Evolutionary conservation across 257 asterid genomes (phyloP).

Genomic region (Plantago major): DNA sequence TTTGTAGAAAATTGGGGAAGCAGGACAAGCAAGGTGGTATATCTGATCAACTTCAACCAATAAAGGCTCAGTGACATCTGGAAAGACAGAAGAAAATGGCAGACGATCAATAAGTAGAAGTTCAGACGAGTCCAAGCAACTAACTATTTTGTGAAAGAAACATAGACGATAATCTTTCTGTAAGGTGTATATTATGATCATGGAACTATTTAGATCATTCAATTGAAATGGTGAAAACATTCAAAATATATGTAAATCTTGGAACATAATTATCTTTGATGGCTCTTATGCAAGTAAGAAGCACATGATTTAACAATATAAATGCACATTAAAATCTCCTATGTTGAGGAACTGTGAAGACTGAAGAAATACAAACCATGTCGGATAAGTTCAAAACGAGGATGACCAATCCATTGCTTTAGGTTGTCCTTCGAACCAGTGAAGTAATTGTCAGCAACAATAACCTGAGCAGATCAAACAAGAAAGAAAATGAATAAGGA

Average conservation of each 20-base stretch:
- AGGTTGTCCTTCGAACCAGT: slow-evolving; percentile 98
- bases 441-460: slow-evolving; percentile 90
- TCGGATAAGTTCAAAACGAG: slow-evolving; percentile 95
- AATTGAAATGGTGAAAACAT: no score
- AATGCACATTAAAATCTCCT: no score
- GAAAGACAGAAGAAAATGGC: slow-evolving; percentile 1
- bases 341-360: neutral
- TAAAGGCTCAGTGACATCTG: slow-evolving; percentile 91
- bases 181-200: no score
- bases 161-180: neutral
- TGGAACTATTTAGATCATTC: no score
- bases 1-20: slow-evolving; percentile 96
- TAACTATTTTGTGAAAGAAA: neutral
- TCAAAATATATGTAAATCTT: no score
- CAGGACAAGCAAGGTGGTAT: slow-evolving; percentile 99
- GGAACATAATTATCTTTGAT: no score
- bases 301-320: no score
- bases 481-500: slow-evolving; percentile 2
- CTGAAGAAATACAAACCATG: slow-evolving; percentile 51
- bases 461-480: slow-evolving; percentile 39
- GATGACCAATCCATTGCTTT: slow-evolving; percentile 93
- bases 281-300: no score
- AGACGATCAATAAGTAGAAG: neutral
- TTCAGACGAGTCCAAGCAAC: neutral
- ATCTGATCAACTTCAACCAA: slow-evolving; percentile 88